phyloP scores from a whole-genome alignment of 2,329 filamentous ascomycete genomes.

The Alternaria sp. region DNA sequence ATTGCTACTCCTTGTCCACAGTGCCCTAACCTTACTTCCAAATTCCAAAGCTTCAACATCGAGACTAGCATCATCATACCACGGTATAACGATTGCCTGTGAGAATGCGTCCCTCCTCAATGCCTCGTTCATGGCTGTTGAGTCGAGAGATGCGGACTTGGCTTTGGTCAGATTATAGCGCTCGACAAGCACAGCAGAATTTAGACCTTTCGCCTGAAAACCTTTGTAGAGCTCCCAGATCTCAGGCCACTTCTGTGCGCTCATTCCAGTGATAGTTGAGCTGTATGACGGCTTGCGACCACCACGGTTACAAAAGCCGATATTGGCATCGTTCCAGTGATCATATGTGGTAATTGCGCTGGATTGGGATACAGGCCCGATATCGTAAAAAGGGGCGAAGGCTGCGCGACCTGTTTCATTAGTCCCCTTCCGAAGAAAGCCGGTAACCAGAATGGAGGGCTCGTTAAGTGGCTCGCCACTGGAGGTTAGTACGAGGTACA shows the following conservation, averaged over 20 bases:
- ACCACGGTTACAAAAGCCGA: constrained; percentile 50
- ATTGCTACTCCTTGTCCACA: constrained; percentile 32
- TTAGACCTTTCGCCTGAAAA: constrained; percentile 50
- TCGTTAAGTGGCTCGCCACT: constrained; percentile 33
- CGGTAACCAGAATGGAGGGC: constrained; percentile 39
- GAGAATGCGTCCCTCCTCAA: constrained; percentile 45
- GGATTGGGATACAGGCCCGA: constrained; percentile 38
- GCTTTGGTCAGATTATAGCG: constrained; percentile 51
- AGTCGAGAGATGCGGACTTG: constrained; percentile 22
- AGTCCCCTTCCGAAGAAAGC: constrained; percentile 47
- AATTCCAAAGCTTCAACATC: constrained; percentile 49
- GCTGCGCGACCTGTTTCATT: constrained; percentile 42
- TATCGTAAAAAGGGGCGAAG: constrained; percentile 49
- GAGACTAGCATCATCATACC: constrained; percentile 50
- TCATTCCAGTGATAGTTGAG: constrained; percentile 47
- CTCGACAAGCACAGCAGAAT: constrained; percentile 47
- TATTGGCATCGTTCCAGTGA: constrained; percentile 52
- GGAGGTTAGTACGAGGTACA: constrained; percentile 49
- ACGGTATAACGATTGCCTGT: constrained; percentile 52
- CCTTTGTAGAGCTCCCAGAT: constrained; percentile 52
- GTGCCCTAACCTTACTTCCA: constrained; percentile 41
- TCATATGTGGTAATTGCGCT: constrained; percentile 47
- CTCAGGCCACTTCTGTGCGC: constrained; percentile 49
- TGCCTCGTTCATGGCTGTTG: constrained; percentile 42
- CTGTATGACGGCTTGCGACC: constrained; percentile 54